A percentile compares a stretch with the other conserved stretches of the same genome.
phyloP scores from a whole-genome alignment of 73 alveolate species.

The Stentor coeruleus region DNA sequence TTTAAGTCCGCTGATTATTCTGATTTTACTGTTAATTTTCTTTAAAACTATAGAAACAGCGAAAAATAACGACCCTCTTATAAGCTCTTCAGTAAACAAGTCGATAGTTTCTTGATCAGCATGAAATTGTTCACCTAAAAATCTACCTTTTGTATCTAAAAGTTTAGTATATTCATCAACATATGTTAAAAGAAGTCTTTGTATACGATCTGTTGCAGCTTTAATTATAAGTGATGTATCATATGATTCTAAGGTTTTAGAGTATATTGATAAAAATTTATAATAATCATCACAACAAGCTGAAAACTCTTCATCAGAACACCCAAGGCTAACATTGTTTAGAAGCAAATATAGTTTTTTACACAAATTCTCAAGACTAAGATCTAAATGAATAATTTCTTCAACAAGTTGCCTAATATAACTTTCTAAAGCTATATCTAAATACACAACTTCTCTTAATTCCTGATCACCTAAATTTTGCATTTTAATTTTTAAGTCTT shows the following conservation, averaged over 20 bases:
- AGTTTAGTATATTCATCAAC: conserved; percentile 19
- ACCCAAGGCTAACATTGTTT: conserved; percentile 45
- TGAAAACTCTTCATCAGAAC: conserved; percentile 50
- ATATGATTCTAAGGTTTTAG: conserved; percentile 37
- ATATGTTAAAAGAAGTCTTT: conserved; percentile 36
- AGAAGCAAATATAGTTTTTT: conserved; percentile 57
- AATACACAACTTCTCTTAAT: conserved; percentile 69
- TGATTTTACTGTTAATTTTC: conserved; percentile 66
- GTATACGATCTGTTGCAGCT: conserved; percentile 45
- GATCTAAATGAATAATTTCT: conserved; percentile 63
- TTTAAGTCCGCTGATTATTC: conserved; percentile 59
- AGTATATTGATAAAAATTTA: conserved; percentile 38
- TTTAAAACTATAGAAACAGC: conserved; percentile 67
- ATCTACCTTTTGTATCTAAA: conserved; percentile 36
- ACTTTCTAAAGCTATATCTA: conserved; percentile 63
- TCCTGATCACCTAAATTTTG: conserved; percentile 28
- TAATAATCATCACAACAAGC: conserved; percentile 68
- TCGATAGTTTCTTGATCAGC: conserved; percentile 50
- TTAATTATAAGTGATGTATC: conserved; percentile 66
- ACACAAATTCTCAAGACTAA: conserved; percentile 49
- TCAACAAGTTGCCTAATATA: conserved; percentile 64
- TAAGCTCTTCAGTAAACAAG: conserved; percentile 70
- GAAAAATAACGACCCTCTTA: conserved; percentile 82
- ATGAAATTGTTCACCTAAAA: conserved; percentile 35
- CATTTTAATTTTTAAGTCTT: conserved; percentile 27